Evolutionary conservation across 1,139 yeast species (phyloP), one percentile per base, ranked within the genome.

Genomic region (Candida sp.): DNA sequence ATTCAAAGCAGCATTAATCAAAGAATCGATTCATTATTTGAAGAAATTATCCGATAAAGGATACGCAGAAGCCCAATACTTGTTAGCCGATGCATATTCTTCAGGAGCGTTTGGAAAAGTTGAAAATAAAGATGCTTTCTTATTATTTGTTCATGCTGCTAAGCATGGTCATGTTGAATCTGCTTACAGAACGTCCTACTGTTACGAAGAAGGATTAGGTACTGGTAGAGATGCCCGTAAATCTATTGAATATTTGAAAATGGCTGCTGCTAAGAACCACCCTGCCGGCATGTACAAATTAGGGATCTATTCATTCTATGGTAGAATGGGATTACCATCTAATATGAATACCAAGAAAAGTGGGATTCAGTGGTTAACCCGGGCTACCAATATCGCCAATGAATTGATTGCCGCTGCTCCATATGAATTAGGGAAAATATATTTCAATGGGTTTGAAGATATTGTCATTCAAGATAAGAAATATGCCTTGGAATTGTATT

Each of bases 221-320:
- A 87, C 95, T 5, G 83, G 90, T 15, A 79, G 95, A 55, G 97
- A 93, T 62, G 82, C 96, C 1, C 77, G 96, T 45, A 84, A 89
- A 56, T 93, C 96, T 1, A 69, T 89, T 9, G 95, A 88, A 52
- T 90, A 84, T 61, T 69, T 89, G 49, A 85, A 87, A 58, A 84
- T 84, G 63, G 96, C 98, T 0, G 96, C 98, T 0, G 77, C 91
- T 23, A 85, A 86, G 57, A 88, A 88, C 58, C 99, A 93, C 61
- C 90, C 97, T 0, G 93, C 96, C 11, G 97, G 98, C 4, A 89
- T 91, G 96, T 86, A 86, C 66, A 87, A 91, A 58, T 73, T 90
- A 49, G 98, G 98, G 5, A 74, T 88, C 40, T 90, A 91, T 50
- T 85, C 90, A 35, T 93, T 86, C 61, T 81, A 88, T 58, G 82